Base-by-base conservation (phyloP, 192 early-diverging fungal genomes). In the Backusella luteola region DNA sequence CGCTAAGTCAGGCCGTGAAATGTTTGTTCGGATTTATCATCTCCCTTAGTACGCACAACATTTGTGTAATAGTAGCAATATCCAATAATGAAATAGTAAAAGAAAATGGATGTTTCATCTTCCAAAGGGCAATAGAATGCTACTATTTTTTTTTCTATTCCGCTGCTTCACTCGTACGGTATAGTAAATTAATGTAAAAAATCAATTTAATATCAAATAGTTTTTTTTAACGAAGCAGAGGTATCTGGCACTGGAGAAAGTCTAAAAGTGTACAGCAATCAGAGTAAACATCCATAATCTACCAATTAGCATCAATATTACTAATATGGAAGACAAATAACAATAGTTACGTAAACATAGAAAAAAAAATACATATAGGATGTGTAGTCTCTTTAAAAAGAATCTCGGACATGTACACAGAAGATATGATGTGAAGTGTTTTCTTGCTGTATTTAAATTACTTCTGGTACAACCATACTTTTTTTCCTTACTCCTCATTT, bases 361-460 rank as follows among this genome's bases (percentile, higher is more conserved):
- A 29, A 63, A 63, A 32, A 26, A 26, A 59, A 63, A 63, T 14
- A 14, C 21, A 59, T 23, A 63, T 63, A 63, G 12, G 56, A 26
- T 29, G 56, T 29, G 12, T 63, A 29, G 56, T 29, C 21, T 26
- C n/a, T 63, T 63, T 29, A 63, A 63, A 63, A 63, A 29, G 8
- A 23, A 23, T 23, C 26, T 63, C 56, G 56, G 56, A 63, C 26
- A 5, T 12, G 56, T 63, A 26, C 56, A 63, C 56, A 63, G 56
- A 63, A 26, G 56, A 63, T 63, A 14, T 63, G 21, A 63, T 63
- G 56, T 63, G 56, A 63, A 63, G 23, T 63, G 12, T 29, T 63
- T 63, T 63, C 56, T 26, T 63, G 56, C 56, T 63, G 56, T 63
- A 63, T 63, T 63, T 63, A 29, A 63, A 63, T 63, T 63, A 29